Conservation (phyloP, 2,329 filamentous ascomycete species). For the Monosporascus cannonballus region DNA sequence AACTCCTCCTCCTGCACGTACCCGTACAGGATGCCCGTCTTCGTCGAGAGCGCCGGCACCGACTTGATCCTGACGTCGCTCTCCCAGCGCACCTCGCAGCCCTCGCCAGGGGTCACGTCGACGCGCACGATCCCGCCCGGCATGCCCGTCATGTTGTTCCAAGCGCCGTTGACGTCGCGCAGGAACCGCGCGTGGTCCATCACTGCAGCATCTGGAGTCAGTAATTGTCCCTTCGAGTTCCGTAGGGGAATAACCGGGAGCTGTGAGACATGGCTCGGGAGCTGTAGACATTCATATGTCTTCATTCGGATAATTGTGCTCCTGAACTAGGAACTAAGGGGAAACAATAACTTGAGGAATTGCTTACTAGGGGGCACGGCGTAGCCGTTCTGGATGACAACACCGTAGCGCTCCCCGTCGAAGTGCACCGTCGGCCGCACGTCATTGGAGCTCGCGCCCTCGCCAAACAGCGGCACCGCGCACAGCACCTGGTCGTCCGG, state of each 20-base stretch:
- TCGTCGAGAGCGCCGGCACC: slow-evolving; percentile 1
- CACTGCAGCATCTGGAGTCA: background rate
- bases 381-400: background rate
- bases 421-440: slow-evolving; percentile 2
- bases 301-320: too few species aligned
- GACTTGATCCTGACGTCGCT: background rate
- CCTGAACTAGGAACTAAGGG: too few species aligned
- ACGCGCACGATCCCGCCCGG: background rate
- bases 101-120: background rate
- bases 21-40: slow-evolving; percentile 1
- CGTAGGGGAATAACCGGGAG: too few species aligned
- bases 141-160: slow-evolving; percentile 2
- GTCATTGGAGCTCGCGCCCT: background rate
- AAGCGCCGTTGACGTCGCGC: background rate
- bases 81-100: background rate
- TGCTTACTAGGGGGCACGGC: background rate
- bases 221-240: too few species aligned
- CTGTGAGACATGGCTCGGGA: too few species aligned
- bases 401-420: background rate
- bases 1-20: background rate
- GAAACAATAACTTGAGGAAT: too few species aligned
- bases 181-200: background rate
- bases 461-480: background rate
- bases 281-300: too few species aligned
- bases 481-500: background rate